phyloP scores from a whole-genome alignment of 257 asterid species.

The Solanum clarkiae region DNA sequence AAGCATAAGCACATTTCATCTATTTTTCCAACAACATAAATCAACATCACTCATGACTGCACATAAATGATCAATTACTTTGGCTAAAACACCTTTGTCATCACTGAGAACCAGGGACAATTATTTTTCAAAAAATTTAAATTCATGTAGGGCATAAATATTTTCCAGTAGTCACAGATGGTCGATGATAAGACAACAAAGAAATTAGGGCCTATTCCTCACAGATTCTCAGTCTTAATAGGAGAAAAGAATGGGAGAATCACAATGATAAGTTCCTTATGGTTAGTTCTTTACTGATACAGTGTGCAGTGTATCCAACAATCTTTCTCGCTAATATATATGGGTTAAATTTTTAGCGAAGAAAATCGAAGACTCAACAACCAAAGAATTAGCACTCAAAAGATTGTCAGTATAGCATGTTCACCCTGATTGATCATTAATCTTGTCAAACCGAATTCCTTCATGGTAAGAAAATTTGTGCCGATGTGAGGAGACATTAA shows the following conservation, averaged over 20 bases:
- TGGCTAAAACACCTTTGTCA: conserved; percentile 22
- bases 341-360: neutral
- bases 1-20: neutral
- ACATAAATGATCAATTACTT: neutral
- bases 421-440: conserved; percentile 55
- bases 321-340: neutral
- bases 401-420: neutral
- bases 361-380: neutral
- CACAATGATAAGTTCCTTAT: neutral
- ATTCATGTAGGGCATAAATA: neutral
- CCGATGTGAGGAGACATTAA: conserved; percentile 67
- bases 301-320: neutral
- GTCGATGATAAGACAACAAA: neutral
- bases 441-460: conserved; percentile 54
- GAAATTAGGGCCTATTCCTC: neutral
- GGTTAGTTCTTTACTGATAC: neutral
- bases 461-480: conserved; percentile 38
- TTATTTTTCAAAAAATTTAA: neutral
- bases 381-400: neutral
- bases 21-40: neutral
- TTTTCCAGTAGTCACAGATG: neutral
- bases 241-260: neutral
- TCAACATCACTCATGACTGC: neutral
- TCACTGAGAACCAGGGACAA: conserved; percentile 32
- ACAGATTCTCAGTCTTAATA: neutral